Evolutionary conservation across 2,329 filamentous ascomycete species (phyloP).

Genomic region (Fusarium chaquense): DNA sequence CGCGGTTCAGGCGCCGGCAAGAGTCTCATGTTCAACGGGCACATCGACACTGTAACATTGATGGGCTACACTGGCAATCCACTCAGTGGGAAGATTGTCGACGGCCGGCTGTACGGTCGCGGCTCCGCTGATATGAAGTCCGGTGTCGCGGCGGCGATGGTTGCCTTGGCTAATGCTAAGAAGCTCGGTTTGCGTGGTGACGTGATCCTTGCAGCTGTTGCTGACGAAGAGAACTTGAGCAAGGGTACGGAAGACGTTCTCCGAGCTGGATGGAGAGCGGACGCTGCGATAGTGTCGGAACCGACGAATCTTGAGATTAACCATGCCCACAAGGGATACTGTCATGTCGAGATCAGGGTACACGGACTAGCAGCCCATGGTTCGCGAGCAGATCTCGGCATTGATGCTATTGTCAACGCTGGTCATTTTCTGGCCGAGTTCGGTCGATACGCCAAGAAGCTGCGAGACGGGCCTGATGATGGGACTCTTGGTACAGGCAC

Average conservation of each 20-base stretch:
- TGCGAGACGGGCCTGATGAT: slow-evolving; percentile 50
- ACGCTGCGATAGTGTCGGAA: slow-evolving; percentile 64
- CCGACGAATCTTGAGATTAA: slow-evolving; percentile 59
- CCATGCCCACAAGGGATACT: slow-evolving; percentile 64
- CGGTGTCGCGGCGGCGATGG: slow-evolving; percentile 61
- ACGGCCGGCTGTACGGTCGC: slow-evolving; percentile 59
- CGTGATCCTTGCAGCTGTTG: slow-evolving; percentile 65
- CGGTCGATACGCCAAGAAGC: slow-evolving; percentile 54
- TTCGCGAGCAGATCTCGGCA: slow-evolving; percentile 57
- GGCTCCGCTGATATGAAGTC: slow-evolving; percentile 65
- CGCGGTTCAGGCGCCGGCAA: slow-evolving; percentile 61
- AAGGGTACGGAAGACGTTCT: slow-evolving; percentile 65
- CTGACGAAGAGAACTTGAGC: slow-evolving; percentile 65
- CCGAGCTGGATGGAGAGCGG: slow-evolving; percentile 64
- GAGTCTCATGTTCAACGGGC: slow-evolving; percentile 65
- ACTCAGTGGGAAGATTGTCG: slow-evolving; percentile 56
- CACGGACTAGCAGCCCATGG: slow-evolving; percentile 59
- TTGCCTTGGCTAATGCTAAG: slow-evolving; percentile 56
- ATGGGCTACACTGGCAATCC: slow-evolving; percentile 60
- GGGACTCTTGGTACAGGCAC: slow-evolving; percentile 53
- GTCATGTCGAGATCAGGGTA: slow-evolving; percentile 59
- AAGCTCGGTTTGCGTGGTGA: slow-evolving; percentile 58
- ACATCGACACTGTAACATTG: slow-evolving; percentile 65
- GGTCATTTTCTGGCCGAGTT: slow-evolving; percentile 61
- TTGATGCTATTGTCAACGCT: slow-evolving; percentile 63